Evolutionary conservation across 2,329 filamentous ascomycete species (phyloP), one percentile per base, ranked within the genome.

Genomic region (Phialophora expanda): DNA sequence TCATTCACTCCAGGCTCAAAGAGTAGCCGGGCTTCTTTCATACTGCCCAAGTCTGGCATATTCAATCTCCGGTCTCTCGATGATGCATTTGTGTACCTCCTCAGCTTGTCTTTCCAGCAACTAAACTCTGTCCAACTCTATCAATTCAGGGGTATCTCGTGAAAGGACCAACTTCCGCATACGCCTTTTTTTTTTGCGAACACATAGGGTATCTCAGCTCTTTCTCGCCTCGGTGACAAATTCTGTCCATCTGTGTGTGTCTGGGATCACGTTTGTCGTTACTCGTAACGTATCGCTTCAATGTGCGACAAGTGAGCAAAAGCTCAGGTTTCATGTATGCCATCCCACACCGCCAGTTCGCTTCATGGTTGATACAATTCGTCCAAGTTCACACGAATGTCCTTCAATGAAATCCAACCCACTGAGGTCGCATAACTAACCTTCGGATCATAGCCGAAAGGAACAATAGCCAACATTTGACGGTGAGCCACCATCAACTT

Each of bases 181-280:
- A 8, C 12, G 32, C 28, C 20, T 56, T 20, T 41, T 8, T 30
- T 8, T 30, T 8, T 30, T 5, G 14, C 51, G 50, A 20, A 60
- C 55, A 44, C 34, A 8, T 63, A 54, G 60, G 34, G 60, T 60
- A 66, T 66, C 64, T 59, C 64, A 56, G 55, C 34, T 62, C 5
- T 56, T 54, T 20, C 20, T 38, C 34, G 5, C 26, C 7, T 48
- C 9, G 22, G 56, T 64, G 66, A 65, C 66, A 65, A 65, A 68
- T 65, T 41, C 41, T 12, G 22, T 48, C 44, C 22, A 34, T 22
- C 17, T 41, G n/a, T 41, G 32, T 30, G n/a, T 41, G 32, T 30
- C 53, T 53, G 58, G 48, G 58, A 22, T 53, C 58, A 53, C 44
- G 46, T 58, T 48, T 59, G 22, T 65, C 54, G 54, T 61, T 46